Percentiles rank a stretch among this genome's conserved stretches.
Conservation (phyloP, 495 filamentous ascomycete genomes). For the Evernia prunastri region DNA sequence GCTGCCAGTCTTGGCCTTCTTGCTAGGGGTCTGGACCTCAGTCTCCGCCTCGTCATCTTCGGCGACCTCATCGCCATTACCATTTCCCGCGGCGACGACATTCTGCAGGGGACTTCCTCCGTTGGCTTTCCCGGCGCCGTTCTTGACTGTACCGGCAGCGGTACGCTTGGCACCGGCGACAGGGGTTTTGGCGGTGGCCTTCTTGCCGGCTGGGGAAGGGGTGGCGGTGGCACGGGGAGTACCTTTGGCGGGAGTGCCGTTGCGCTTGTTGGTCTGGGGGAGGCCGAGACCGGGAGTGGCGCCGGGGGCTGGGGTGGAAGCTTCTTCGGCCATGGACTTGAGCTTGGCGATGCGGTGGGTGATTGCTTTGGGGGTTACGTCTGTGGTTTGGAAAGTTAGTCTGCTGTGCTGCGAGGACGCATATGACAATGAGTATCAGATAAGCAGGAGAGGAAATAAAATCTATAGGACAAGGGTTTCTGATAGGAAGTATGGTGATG, state of each 20-base stretch:
- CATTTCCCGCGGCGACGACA: not conserved
- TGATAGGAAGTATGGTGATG: not conserved
- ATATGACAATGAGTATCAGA: too few species aligned
- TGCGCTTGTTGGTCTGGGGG: not conserved
- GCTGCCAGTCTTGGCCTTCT: not conserved
- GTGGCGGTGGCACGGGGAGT: not conserved
- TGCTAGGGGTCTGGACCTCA: not conserved
- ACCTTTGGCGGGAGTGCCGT: not conserved
- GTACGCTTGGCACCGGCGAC: not conserved
- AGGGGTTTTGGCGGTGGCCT: not conserved
- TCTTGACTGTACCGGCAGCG: not conserved
- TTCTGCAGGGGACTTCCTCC: not conserved
- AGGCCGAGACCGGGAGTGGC: not conserved
- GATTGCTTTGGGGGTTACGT: conserved; percentile 9
- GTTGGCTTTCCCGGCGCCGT: not conserved
- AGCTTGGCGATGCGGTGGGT: conserved; percentile 7
- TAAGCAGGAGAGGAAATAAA: too few species aligned
- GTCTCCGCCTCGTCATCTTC: not conserved
- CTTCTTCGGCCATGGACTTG: not conserved
- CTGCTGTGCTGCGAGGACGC: not conserved
- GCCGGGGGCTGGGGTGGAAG: not conserved
- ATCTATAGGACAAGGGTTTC: not conserved
- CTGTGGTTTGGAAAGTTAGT: not conserved
- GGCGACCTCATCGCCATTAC: not conserved
- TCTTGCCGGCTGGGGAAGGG: not conserved